Conservation (phyloP, 345 rosid species). For the Rubroshorea leprosula region DNA sequence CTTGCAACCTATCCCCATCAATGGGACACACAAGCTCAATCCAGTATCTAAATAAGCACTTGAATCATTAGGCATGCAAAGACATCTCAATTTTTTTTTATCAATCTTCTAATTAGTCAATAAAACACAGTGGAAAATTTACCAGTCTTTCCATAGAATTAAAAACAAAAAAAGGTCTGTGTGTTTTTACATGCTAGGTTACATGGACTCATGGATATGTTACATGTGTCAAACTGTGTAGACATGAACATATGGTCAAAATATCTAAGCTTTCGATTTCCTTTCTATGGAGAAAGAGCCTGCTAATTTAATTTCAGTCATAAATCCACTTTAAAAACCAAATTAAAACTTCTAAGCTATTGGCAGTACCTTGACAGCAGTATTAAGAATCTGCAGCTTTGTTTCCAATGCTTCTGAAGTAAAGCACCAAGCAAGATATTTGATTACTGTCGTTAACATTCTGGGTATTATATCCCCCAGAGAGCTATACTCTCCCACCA, state of each 20-base stretch:
- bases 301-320: not conserved
- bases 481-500: constrained; percentile 78
- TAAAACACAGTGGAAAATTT: too few species aligned
- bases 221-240: not conserved
- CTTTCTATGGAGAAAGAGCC: not conserved
- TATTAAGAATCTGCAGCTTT: constrained; percentile 86
- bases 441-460: constrained; percentile 66
- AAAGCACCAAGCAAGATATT: constrained; percentile 88
- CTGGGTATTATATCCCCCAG: constrained; percentile 70
- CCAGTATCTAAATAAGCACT: not conserved
- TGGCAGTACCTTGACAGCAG: constrained; percentile 57
- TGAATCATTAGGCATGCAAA: constrained; percentile 1
- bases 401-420: constrained; percentile 77
- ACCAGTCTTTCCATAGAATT: too few species aligned
- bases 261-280: not conserved
- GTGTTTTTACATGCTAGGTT: not conserved
- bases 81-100: too few species aligned
- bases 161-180: too few species aligned
- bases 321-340: not conserved
- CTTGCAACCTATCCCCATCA: not conserved
- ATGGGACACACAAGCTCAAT: not conserved
- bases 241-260: not conserved
- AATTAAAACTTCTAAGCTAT: not conserved
- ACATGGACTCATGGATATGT: not conserved
- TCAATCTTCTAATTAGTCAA: too few species aligned